Base-by-base conservation (phyloP, 257 asterid genomes). In the Haberlea rhodopensis region DNA sequence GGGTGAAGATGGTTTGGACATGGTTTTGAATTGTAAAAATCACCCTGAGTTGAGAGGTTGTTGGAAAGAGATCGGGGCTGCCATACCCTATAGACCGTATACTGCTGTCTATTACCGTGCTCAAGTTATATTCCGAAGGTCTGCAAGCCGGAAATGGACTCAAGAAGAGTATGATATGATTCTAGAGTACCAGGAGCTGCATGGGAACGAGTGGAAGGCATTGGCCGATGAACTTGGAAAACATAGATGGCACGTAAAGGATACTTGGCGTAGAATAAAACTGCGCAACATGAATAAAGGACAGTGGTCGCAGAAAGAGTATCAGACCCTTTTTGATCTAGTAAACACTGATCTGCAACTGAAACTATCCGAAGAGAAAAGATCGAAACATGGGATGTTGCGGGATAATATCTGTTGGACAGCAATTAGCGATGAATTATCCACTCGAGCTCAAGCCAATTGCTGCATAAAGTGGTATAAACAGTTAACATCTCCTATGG, bases 191-290 rank as follows among this genome's bases (percentile, higher is more conserved):
- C 73, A 73, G 11, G 26, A 69, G 52, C 64, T 21, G 72, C 62
- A 78, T 26, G 86, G 86, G 49, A 83, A 78, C 57, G 23, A 64
- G 48, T 83, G 86, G 86, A 78, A 34, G 78, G 20, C 67, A 15
- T 51, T 83, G 71, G 82, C 83, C 0, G 86, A 80, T 5, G 78
- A 76, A 62, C 81, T 83, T 25, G 86, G 89, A 11, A 81, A 57
- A 45, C 80, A 80, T 52, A 28, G 63, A 15, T 54, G 67, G 67
- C 86, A 83, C 16, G 89, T 80, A 71, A 78, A 63, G 64, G 82
- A 83, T 70, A 20, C 84, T 32, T 83, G 73, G 74, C 84, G 81
- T 2, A 78, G 86, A 69, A 68, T 75, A 55, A 80, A 75, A 53
- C 6, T 80, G 59, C 53, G 22, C 1, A 51, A 75, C 72, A 0